Base-by-base conservation (phyloP, 352 stramenopile genomes). In the Thalassiosira exigua region DNA sequence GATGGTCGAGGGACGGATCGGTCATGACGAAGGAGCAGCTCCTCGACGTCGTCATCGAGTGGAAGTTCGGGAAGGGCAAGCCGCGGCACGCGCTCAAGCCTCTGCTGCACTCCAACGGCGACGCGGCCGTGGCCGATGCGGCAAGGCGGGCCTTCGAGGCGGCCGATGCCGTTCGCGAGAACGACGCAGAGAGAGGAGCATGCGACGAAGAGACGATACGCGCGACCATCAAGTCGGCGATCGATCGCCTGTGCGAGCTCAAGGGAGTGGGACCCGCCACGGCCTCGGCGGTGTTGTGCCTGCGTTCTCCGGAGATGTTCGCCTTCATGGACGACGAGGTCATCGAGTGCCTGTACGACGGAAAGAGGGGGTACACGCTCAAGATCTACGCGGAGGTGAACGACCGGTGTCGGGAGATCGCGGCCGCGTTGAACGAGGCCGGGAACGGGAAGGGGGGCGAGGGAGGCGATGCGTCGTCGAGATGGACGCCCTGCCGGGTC, bases 321-420 rank as follows among this genome's bases (percentile, higher is more conserved):
- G 74, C 62, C n/a, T 93, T 89, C 62, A 91, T 93, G 87, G 85
- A 90, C 66, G 87, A 93, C 65, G 85, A 93, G 76, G 81, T 89
- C 0, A 91, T 93, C 67, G 87, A 93, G 68, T 81, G 57, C 48
- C 82, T 91, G 52, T 79, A 83, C 44, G 69, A 84, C 24, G 72
- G 72, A n/a, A 86, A 89, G 56, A 42, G 87, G 53, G 83, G 79
- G 17, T 93, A 93, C 62, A 91, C 82, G 14, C 17, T 86, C 21
- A 74, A 79, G 29, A 87, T 87, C 21, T 93, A 91, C 66, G 24
- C 82, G 32, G 33, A 65, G 3, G 41, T 90, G 0, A 90, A 90
- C 69, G 59, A 52, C 26, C 11, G 56, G 24, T 93, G 85, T 73
- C 39, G 22, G 9, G 30, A 79, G 42, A 68, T 93, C 60, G 81